Evolutionary conservation across 352 stramenopile species (phyloP), one percentile per base, ranked within the genome.

Genomic region (Pythium insidiosum): DNA sequence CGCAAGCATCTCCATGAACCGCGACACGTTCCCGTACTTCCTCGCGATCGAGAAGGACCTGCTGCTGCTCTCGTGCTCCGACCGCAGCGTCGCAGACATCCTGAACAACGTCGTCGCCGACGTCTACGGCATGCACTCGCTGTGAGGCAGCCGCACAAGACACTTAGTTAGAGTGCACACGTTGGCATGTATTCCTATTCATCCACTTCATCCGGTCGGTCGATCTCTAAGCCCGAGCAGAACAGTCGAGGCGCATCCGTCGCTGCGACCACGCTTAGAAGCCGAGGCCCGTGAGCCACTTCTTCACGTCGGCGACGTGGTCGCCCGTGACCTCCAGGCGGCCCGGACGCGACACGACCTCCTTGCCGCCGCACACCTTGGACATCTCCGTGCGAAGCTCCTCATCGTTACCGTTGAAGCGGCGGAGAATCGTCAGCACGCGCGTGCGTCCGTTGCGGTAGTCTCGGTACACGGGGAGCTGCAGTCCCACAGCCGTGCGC

Each of bases 381-480:
- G 73, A 88, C 68, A 94, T 76, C 56, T 92, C 82, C 34, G 73
- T 55, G 35, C 60, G 68, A 48, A 90, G 52, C 52, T 85, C 77
- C n/a, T 73, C 54, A 38, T 88, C 78, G 57, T 94, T 69, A 50
- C 82, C 82, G 47, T 78, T 64, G 65, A 73, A 90, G 53, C 77
- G 77, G 41, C 82, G 76, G 47, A 94, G 43, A 53, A 92, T 88
- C 41, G 82, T 94, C 42, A 94, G 57, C 57, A 92, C 73, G 47
- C 82, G 82, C 59, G 82, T 94, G 57, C 80, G 76, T 42, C 82
- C 82, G 49, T 94, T 94, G 31, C 77, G 53, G 59, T 76, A 85
- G 61, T 94, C 82, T 48, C 76, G 73, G 71, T 94, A 94, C 58
- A 94, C 80, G 15, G 82, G 82, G 24, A 94, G 63, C 54, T 94